These are phyloP conservation scores for Septoria petroselini DNA, from an alignment of 2,329 filamentous ascomycete genomes.

Conservation along the genomic window DNA sequence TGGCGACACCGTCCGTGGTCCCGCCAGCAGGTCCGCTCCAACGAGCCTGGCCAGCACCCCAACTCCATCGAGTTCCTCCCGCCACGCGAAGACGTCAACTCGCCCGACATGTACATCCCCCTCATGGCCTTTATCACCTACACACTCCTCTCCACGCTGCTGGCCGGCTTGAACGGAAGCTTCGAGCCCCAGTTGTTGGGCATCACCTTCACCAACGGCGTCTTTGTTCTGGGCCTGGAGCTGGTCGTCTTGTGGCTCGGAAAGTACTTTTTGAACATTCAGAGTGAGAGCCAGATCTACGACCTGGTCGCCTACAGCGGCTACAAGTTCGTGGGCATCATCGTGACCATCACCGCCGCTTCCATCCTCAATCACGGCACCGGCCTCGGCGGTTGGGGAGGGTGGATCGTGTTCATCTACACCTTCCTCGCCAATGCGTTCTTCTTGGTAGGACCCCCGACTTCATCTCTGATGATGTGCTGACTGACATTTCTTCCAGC, in stretches of 20 bases:
- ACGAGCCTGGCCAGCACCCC: conserved; percentile 35
- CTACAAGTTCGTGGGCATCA: conserved; percentile 98
- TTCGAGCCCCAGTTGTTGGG: conserved; percentile 94
- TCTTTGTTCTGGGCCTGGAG: conserved; percentile 80
- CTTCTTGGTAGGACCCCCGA: conserved; percentile 67
- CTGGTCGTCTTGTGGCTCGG: conserved; percentile 88
- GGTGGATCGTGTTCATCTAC: conserved; percentile 86
- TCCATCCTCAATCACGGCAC: conserved; percentile 74
- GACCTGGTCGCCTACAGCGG: conserved; percentile 95
- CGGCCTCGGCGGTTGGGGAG: conserved; percentile 81
- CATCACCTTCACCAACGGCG: conserved; percentile 78
- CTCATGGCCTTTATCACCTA: conserved; percentile 98
- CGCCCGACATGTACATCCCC: conserved; percentile 97
- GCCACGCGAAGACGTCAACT: conserved; percentile 88
- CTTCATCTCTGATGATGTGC: background rate
- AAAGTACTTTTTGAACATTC: conserved; percentile 90
- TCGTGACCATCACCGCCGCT: conserved; percentile 76
- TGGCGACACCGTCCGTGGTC: conserved; percentile 99
- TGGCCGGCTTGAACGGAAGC: conserved; percentile 83
- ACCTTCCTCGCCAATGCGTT: conserved; percentile 92
- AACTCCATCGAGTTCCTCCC: conserved; percentile 70
- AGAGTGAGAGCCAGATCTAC: conserved; percentile 86
- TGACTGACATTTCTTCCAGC: conserved; percentile 49
- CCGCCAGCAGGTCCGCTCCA: conserved; percentile 72
- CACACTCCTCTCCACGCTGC: conserved; percentile 84